phyloP scores from a whole-genome alignment of 2,329 filamentous ascomycete species.

The Alternaria solani region DNA sequence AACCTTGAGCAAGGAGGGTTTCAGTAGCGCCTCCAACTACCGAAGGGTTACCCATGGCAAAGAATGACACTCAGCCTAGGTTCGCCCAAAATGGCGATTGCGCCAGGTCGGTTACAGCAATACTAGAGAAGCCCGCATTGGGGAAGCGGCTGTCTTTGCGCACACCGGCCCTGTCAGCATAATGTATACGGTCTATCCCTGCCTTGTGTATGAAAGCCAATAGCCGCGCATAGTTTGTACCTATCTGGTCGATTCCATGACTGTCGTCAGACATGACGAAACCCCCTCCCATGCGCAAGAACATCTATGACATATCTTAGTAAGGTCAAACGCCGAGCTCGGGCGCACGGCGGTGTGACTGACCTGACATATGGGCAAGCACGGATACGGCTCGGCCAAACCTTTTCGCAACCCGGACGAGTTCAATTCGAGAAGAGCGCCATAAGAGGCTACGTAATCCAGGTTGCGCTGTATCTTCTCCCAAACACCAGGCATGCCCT shows the following conservation, averaged over 20 bases:
- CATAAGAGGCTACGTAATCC: conserved; percentile 72
- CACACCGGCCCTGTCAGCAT: conserved; percentile 38
- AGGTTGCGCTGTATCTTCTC: conserved; percentile 76
- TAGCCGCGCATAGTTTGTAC: conserved; percentile 79
- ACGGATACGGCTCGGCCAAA: conserved; percentile 88
- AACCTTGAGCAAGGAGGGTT: conserved; percentile 10
- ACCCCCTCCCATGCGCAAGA: conserved; percentile 74
- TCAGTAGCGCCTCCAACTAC: conserved; percentile 15
- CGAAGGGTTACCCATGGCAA: conserved; percentile 8
- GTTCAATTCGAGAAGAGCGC: conserved; percentile 89
- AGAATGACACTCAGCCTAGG: conserved; percentile 20
- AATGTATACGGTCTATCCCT: conserved; percentile 67
- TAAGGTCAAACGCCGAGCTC: conserved; percentile 11
- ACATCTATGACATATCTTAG: conserved; percentile 63
- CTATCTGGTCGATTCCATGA: conserved; percentile 86
- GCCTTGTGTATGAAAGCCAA: conserved; percentile 74
- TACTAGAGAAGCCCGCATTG: conserved; percentile 47
- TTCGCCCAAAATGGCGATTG: conserved; percentile 42
- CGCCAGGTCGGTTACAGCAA: conserved; percentile 39
- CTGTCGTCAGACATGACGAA: conserved; percentile 97
- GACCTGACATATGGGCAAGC: conserved; percentile 77
- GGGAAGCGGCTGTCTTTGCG: conserved; percentile 44
- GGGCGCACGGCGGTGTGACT: conserved; percentile 46
- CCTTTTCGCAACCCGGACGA: conserved; percentile 88
- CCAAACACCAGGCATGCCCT: conserved; percentile 73